A percentile compares a stretch with the other conserved stretches of the same genome.
Evolutionary conservation across 192 early-diverging fungal species (phyloP).

Genomic region (Polychytrium aggregatum): DNA sequence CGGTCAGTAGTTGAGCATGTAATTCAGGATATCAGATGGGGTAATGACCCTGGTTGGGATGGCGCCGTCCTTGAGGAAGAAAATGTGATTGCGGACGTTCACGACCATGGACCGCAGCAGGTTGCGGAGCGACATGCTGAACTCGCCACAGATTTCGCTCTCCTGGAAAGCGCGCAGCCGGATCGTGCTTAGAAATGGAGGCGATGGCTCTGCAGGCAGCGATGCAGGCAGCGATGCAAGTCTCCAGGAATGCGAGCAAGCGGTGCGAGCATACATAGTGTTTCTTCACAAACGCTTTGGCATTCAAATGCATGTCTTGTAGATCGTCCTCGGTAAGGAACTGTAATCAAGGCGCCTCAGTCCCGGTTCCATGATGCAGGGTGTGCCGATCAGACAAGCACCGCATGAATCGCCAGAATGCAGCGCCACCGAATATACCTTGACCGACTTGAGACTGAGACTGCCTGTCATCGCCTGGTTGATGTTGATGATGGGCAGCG

Average conservation of each 20-base stretch:
- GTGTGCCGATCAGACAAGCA: not conserved
- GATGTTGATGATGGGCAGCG: constrained; percentile 8
- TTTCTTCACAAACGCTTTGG: constrained; percentile 5
- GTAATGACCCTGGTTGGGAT: constrained; percentile 12
- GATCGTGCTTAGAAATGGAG: not conserved
- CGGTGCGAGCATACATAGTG: constrained; percentile 1
- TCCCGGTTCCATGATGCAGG: not conserved
- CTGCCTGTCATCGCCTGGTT: constrained; percentile 3
- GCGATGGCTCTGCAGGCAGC: too few relatives aligned
- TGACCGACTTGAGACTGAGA: constrained; percentile 12
- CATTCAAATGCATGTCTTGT: not conserved
- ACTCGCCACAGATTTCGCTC: constrained; percentile 4
- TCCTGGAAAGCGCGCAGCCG: not conserved
- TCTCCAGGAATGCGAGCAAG: too few relatives aligned
- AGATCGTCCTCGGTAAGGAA: constrained; percentile 12
- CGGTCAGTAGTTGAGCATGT: too few relatives aligned
- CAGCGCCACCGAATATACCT: constrained; percentile 1
- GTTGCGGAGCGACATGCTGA: constrained; percentile 11
- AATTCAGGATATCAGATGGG: constrained; percentile 14
- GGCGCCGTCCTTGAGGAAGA: constrained; percentile 11
- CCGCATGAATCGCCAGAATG: not conserved
- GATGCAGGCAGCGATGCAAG: too few relatives aligned
- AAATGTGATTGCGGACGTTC: constrained; percentile 14
- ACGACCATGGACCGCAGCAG: constrained; percentile 12
- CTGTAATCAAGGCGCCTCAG: constrained; percentile 3